Conservation (phyloP, 163 green algal species). For the Scenedesmus sp. region DNA sequence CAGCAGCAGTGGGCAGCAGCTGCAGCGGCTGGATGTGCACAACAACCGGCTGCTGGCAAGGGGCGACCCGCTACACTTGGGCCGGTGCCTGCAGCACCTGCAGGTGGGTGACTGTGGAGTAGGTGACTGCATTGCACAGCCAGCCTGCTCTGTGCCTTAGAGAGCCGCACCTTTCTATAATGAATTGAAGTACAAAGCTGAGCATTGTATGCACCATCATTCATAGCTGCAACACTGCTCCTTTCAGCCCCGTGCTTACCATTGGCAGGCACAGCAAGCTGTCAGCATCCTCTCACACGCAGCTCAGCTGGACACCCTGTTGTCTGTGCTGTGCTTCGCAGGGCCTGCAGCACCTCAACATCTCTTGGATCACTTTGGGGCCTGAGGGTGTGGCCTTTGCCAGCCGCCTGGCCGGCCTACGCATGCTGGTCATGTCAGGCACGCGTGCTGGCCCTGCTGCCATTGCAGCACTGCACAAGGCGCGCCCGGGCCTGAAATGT, state of each 20-base stretch:
- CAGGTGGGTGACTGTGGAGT: too few species aligned
- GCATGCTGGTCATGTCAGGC: background rate
- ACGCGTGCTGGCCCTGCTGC: background rate
- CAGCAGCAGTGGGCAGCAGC: background rate
- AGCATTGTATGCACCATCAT: too few species aligned
- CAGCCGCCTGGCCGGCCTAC: background rate
- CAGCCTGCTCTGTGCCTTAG: too few species aligned
- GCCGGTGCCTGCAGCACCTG: background rate
- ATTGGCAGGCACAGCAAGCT: background rate
- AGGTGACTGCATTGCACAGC: background rate
- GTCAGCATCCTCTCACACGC: background rate
- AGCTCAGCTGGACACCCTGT: background rate
- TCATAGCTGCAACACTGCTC: background rate
- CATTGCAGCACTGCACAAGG: background rate
- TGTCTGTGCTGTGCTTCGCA: background rate
- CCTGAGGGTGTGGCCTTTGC: background rate
- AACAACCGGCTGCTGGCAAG: background rate
- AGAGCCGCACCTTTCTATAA: too few species aligned
- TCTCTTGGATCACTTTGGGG: background rate
- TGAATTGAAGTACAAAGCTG: too few species aligned
- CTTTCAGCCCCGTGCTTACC: background rate
- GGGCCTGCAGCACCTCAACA: background rate
- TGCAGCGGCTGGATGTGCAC: background rate
- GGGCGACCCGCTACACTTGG: background rate
- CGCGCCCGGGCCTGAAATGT: background rate